These are phyloP conservation scores for Pythium aphanidermatum DNA, from an alignment of 352 stramenopile genomes.

Conservation along the genomic window DNA sequence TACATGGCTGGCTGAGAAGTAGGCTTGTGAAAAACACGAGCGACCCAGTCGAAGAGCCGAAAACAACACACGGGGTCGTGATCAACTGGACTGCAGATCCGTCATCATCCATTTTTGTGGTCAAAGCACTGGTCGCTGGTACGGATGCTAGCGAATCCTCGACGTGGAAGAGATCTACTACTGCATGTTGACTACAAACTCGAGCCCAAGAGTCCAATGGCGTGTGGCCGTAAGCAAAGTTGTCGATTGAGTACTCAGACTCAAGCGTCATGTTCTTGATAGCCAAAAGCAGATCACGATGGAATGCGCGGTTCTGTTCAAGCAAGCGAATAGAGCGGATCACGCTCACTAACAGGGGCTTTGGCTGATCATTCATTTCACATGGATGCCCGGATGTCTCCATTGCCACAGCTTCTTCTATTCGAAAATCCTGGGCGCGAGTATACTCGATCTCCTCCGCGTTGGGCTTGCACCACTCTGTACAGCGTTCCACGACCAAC, in stretches of 20 bases:
- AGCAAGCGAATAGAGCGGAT: no score
- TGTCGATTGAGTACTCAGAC: constrained; percentile 29
- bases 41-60: constrained; percentile 49
- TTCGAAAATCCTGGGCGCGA: no score
- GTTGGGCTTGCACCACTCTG: no score
- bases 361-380: no score
- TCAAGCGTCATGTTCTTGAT: neutral
- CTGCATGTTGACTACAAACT: constrained; percentile 16
- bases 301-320: neutral
- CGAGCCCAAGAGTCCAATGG: constrained; percentile 39
- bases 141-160: neutral
- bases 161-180: no score
- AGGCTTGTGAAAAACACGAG: constrained; percentile 45
- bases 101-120: constrained; percentile 2
- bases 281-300: neutral
- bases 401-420: no score
- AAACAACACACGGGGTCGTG: constrained; percentile 20
- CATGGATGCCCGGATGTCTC: no score
- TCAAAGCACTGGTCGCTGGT: neutral
- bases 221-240: constrained; percentile 57
- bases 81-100: neutral
- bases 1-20: constrained; percentile 19
- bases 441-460: no score
- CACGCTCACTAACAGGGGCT: no score
- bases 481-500: no score